Conservation (phyloP, 1,139 yeast species). For the Magnusiomyces paraingens region DNA sequence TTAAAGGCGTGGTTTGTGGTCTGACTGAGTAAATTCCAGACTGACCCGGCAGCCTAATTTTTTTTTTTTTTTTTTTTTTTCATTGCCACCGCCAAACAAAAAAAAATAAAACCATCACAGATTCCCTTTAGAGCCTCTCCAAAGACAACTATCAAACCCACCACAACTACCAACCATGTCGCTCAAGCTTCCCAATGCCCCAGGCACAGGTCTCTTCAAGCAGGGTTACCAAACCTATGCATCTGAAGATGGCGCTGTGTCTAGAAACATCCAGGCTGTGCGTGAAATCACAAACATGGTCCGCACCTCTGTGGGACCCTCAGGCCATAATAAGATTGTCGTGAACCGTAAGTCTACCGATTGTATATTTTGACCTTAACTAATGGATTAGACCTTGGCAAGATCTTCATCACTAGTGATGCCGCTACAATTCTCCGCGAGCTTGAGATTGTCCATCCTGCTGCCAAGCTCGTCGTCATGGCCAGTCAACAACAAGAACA, state of each 20-base stretch:
- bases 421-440: conserved; percentile 96
- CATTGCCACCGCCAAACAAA: no score
- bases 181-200: conserved; percentile 84
- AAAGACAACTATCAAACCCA: neutral
- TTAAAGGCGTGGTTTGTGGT: no score
- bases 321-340: conserved; percentile 93
- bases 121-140: neutral
- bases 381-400: conserved; percentile 42
- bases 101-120: neutral
- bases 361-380: neutral
- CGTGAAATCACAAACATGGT: conserved; percentile 89
- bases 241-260: conserved; percentile 90
- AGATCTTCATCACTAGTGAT: conserved; percentile 85
- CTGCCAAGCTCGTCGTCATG: conserved; percentile 92
- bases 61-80: no score
- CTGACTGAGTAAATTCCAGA: no score
- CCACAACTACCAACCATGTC: conserved; percentile 51
- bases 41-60: no score
- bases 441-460: conserved; percentile 93
- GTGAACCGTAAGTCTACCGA: conserved; percentile 49
- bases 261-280: conserved; percentile 87
- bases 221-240: conserved; percentile 91
- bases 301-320: conserved; percentile 93
- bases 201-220: conserved; percentile 88
- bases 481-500: conserved; percentile 95